phyloP scores from a whole-genome alignment of 163 green algal species.

The Botryococcus braunii region DNA sequence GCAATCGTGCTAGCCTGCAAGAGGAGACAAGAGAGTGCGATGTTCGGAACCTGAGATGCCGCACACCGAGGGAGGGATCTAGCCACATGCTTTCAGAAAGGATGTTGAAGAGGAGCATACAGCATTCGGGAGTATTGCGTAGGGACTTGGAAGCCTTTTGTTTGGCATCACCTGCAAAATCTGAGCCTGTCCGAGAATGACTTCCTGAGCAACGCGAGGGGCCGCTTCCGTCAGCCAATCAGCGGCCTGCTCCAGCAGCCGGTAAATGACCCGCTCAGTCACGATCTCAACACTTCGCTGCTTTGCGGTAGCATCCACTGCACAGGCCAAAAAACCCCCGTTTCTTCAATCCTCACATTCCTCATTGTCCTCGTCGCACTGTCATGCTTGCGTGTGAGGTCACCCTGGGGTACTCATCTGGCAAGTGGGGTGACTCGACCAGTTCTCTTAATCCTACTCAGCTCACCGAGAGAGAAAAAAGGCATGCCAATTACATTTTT shows the following conservation, averaged over 20 bases:
- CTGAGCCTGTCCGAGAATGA: constrained; percentile 48
- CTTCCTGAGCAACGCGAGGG: constrained; percentile 33
- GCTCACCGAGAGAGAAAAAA: no score
- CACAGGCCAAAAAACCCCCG: no score
- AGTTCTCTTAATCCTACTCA: no score
- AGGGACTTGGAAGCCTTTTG: constrained; percentile 21
- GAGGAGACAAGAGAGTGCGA: constrained; percentile 2
- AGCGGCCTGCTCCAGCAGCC: constrained; percentile 64
- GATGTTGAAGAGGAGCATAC: neutral
- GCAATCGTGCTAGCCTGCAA: neutral
- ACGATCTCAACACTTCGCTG: constrained; percentile 37
- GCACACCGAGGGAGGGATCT: neutral
- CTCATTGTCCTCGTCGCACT: no score
- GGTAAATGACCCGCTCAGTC: constrained; percentile 77
- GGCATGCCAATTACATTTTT: no score
- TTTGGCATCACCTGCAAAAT: constrained; percentile 46
- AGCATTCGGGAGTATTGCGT: neutral
- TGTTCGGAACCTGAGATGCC: neutral
- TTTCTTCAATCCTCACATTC: no score
- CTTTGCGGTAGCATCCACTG: constrained; percentile 40
- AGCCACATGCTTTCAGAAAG: neutral
- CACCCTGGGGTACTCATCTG: no score
- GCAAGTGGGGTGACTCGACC: no score
- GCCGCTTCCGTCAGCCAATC: constrained; percentile 39
- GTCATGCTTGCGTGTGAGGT: no score